phyloP scores from a whole-genome alignment of 495 filamentous ascomycete species.

The Talaromyces thailandensis region DNA sequence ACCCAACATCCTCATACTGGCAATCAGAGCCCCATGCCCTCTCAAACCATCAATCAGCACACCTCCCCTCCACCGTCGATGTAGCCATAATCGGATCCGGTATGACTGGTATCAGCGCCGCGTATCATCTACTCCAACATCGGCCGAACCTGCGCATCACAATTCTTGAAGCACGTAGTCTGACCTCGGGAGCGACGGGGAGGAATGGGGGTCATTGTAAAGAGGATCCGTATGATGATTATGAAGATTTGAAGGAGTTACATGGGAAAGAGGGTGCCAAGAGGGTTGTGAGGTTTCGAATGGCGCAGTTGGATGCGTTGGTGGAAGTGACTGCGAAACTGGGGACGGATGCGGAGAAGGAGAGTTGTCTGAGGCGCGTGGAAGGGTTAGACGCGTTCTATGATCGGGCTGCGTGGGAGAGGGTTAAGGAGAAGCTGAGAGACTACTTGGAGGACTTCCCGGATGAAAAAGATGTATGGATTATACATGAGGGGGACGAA shows the following conservation, averaged over 20 bases:
- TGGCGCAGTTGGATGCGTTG: conserved; percentile 19
- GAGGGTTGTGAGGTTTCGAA: conserved; percentile 23
- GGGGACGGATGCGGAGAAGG: conserved; percentile 6
- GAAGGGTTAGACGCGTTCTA: conserved; percentile 5
- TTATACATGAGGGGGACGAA: conserved; percentile 15
- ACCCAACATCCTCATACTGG: conserved; percentile 59
- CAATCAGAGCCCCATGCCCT: conserved; percentile 48
- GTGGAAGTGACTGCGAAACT: conserved; percentile 16
- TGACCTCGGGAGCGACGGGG: conserved; percentile 70
- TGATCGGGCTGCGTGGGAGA: neutral
- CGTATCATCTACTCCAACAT: conserved; percentile 43
- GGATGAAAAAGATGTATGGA: conserved; percentile 15
- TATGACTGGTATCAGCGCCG: conserved; percentile 52
- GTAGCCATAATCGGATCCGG: conserved; percentile 59
- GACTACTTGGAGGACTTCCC: conserved; percentile 24
- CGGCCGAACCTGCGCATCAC: conserved; percentile 35
- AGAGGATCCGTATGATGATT: conserved; percentile 21
- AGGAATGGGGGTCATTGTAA: conserved; percentile 37
- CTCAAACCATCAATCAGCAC: conserved; percentile 32
- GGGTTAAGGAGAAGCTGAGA: conserved; percentile 9
- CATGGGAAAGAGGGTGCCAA: conserved; percentile 16
- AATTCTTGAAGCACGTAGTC: conserved; percentile 70
- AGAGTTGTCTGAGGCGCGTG: conserved; percentile 2
- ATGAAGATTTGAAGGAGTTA: conserved; percentile 12
- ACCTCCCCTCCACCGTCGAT: conserved; percentile 38